These are phyloP conservation scores for Prosopis cineraria DNA, from an alignment of 306 rosid genomes.

Conservation along the genomic window DNA sequence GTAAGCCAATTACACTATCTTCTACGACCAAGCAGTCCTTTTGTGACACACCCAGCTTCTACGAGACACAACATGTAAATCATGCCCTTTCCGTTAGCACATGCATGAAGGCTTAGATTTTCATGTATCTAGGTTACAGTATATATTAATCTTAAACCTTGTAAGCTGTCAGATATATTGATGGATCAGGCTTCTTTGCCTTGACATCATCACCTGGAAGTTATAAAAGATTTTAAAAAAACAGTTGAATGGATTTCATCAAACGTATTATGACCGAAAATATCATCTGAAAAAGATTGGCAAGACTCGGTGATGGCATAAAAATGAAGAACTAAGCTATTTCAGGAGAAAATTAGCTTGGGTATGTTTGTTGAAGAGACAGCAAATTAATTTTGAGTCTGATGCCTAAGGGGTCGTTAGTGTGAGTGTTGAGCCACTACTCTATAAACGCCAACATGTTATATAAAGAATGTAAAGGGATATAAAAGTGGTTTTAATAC, in stretches of 20 bases:
- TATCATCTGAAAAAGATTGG: constrained; percentile 18
- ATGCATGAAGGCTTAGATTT: constrained; percentile 3
- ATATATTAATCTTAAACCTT: constrained; percentile 50
- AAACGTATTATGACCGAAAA: constrained; percentile 10
- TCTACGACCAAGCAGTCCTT: constrained; percentile 82
- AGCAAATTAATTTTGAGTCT: constrained; percentile 6
- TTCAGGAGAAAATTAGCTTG: not conserved
- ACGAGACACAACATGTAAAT: constrained; percentile 43
- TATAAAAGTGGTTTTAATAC: constrained; percentile 40
- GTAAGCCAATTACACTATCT: constrained; percentile 91
- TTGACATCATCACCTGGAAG: constrained; percentile 92
- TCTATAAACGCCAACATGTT: constrained; percentile 11
- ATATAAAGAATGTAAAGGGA: constrained; percentile 26
- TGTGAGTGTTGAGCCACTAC: constrained; percentile 3
- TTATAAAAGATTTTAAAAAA: not conserved
- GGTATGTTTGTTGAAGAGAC: not conserved
- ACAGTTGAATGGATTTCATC: constrained; percentile 4
- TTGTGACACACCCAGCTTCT: constrained; percentile 69
- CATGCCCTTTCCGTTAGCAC: constrained; percentile 19
- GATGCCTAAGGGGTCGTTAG: not conserved
- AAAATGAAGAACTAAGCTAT: not conserved
- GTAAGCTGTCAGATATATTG: constrained; percentile 81
- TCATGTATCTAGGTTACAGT: constrained; percentile 14
- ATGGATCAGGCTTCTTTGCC: constrained; percentile 94
- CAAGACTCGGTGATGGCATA: not conserved